Evolutionary conservation across 1,284 basidiomycete genomes (phyloP), one percentile per base, ranked within the genome.

Genomic region (Trichosporon inkin): DNA sequence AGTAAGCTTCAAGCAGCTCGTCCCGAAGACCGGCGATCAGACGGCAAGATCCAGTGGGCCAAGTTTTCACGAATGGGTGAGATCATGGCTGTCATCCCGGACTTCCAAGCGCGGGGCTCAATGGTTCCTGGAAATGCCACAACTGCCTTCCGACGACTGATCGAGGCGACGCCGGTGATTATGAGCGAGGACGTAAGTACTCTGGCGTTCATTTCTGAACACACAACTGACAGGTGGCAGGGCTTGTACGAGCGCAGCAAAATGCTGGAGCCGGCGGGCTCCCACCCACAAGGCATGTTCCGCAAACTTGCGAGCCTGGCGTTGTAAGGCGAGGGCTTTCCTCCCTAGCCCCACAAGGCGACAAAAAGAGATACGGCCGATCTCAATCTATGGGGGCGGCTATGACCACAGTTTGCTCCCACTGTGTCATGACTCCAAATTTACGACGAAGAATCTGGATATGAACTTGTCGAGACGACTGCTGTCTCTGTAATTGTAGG

Each of bases 21-120:
- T 16, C 63, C 62, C 0, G 68, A 72, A n/a, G 75, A 77, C 64
- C 56, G 57, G 1, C 63, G 72, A 3, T 67, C 70, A n/a, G 70
- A 75, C 49, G 72, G 69, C 8, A 47, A 55, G 20, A 64, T 73
- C 13, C 63, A 65, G 60, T 77, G 75, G 75, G 72, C 72, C 62
- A 77, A 77, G 61, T 77, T 77, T 56, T 58, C 64, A 6, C 63
- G 63, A 36, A 71, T 75, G 58, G 71, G 68, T 16, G 70, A 74
- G 60, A 74, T 75, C 11, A 54, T 77, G 11, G 52, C 61, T 4
- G 62, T 70, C 55, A 72, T 77, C 44, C 38, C 62, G 10, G 70
- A 72, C n/a, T 77, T 74, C 61, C 74, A 75, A 44, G 38, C 62
- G 2, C 60, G 63, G 20, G 73, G 70, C 1, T 52, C 69, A 1